Conservation (phyloP, 306 rosid genomes). For the Trifolium pratense region DNA sequence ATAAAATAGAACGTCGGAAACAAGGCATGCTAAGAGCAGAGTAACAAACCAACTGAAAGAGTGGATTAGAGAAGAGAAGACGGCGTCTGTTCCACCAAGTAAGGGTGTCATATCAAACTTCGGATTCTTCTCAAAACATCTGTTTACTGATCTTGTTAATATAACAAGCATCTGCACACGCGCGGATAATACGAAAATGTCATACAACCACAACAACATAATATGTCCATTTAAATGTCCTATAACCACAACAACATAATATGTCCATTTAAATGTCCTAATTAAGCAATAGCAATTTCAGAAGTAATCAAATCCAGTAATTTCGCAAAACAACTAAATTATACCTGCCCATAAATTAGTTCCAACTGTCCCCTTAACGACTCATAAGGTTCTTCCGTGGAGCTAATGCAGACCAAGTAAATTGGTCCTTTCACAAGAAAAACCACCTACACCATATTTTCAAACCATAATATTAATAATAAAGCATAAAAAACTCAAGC, state of each 20-base stretch:
- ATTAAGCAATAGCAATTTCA: conserved; percentile 33
- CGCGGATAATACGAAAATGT: conserved; percentile 28
- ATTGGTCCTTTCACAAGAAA: conserved; percentile 99
- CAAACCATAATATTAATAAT: conserved; percentile 20
- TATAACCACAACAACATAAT: conserved; percentile 26
- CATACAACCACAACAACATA: conserved; percentile 35
- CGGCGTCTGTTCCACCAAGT: conserved; percentile 95
- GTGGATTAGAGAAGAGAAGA: conserved; percentile 92
- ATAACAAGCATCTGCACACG: conserved; percentile 92
- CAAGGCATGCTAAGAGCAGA: conserved; percentile 31
- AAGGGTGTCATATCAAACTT: conserved; percentile 97
- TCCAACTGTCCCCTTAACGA: conserved; percentile 90
- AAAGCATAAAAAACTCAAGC: conserved; percentile 17
- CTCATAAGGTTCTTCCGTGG: conserved; percentile 94
- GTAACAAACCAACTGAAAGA: conserved; percentile 90
- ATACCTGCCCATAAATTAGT: conserved; percentile 94
- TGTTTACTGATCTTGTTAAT: conserved; percentile 86
- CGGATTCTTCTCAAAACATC: conserved; percentile 95
- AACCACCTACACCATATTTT: conserved; percentile 66
- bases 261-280: conserved; percentile 26
- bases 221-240: conserved; percentile 28
- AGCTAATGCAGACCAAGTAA: conserved; percentile 94
- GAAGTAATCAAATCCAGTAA: conserved; percentile 25
- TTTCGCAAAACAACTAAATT: conserved; percentile 25
- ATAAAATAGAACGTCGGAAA: conserved; percentile 9